These are phyloP conservation scores for Termitomyces sp. DNA, from an alignment of 768 basidiomycete species.

Conservation along the genomic window DNA sequence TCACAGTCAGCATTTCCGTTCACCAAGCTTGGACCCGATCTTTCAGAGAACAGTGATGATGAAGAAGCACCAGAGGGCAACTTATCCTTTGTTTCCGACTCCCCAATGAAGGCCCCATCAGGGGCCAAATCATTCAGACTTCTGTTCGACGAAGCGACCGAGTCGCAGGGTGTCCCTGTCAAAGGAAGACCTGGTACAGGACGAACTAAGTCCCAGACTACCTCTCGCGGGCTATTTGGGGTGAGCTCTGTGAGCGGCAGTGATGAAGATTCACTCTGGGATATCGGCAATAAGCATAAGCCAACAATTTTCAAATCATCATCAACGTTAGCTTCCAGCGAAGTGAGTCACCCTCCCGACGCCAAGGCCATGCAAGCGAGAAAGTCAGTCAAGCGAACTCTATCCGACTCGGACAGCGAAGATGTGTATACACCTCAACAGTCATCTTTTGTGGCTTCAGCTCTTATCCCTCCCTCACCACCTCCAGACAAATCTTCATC, in stretches of 20 bases:
- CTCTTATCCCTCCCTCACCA: conserved; percentile 69
- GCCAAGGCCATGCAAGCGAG: neutral
- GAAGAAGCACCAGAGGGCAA: conserved; percentile 36
- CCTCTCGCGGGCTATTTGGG: conserved; percentile 12
- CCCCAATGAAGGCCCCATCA: conserved; percentile 60
- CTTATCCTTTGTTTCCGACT: conserved; percentile 61
- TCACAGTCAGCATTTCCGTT: conserved; percentile 38
- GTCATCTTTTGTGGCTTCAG: conserved; percentile 16
- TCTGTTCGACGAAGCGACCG: conserved; percentile 53
- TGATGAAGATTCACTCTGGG: conserved; percentile 13
- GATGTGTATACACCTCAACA: conserved; percentile 13
- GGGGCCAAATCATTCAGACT: conserved; percentile 61
- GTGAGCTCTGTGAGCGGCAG: neutral
- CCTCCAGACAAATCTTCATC: conserved; percentile 36
- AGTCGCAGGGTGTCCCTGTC: conserved; percentile 3
- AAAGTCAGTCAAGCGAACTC: conserved; percentile 39
- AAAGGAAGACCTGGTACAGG: conserved; percentile 5
- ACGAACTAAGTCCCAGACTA: conserved; percentile 11
- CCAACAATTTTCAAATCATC: conserved; percentile 1
- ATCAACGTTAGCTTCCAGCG: neutral
- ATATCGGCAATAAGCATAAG: conserved; percentile 4
- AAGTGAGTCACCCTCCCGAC: neutral
- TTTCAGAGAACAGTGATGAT: conserved; percentile 27
- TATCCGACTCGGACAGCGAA: conserved; percentile 31
- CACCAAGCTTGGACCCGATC: conserved; percentile 25